A percentile compares a stretch with the other conserved stretches of the same genome.
These are phyloP conservation scores for Austroboletus festivus DNA, from an alignment of 768 basidiomycete genomes.

Conservation along the genomic window DNA sequence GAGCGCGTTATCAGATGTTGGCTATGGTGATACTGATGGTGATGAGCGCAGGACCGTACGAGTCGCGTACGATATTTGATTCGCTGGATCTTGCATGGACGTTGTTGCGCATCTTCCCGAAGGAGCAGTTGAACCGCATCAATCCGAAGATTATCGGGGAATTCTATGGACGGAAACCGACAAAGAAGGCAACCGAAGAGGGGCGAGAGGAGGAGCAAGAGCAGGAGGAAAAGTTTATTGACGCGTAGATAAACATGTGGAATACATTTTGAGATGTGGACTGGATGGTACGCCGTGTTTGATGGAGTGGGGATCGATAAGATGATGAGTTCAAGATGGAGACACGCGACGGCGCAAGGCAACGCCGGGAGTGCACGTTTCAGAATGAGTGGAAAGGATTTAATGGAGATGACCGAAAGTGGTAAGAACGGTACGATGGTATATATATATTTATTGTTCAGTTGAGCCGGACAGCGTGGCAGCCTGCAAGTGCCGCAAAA, in stretches of 20 bases:
- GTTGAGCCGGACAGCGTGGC: constrained; percentile 31
- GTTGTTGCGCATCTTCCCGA: constrained; percentile 95
- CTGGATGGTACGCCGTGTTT: background rate
- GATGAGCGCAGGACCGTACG: constrained; percentile 69
- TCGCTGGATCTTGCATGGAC: constrained; percentile 97
- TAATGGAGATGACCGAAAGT: no score
- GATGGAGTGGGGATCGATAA: constrained; percentile 19
- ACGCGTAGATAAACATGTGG: constrained; percentile 43
- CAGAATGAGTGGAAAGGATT: no score
- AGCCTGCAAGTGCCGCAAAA: constrained; percentile 25
- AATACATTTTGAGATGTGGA: background rate
- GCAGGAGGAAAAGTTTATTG: constrained; percentile 50
- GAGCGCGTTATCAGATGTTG: background rate
- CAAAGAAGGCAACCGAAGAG: constrained; percentile 54
- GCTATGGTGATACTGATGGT: constrained; percentile 2
- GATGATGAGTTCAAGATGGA: constrained; percentile 16
- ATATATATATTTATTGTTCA: constrained; percentile 17
- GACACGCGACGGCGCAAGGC: no score
- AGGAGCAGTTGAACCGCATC: constrained; percentile 97
- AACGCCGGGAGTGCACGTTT: no score
- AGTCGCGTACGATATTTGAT: constrained; percentile 94
- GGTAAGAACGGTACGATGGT: no score
- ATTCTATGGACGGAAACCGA: constrained; percentile 84
- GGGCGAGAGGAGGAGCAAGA: constrained; percentile 40
- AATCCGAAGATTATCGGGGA: constrained; percentile 94